Evolutionary conservation across 179 eudicot genomes (phyloP), one percentile per base, ranked within the genome.

Genomic region (Monotropa hypopitys): DNA sequence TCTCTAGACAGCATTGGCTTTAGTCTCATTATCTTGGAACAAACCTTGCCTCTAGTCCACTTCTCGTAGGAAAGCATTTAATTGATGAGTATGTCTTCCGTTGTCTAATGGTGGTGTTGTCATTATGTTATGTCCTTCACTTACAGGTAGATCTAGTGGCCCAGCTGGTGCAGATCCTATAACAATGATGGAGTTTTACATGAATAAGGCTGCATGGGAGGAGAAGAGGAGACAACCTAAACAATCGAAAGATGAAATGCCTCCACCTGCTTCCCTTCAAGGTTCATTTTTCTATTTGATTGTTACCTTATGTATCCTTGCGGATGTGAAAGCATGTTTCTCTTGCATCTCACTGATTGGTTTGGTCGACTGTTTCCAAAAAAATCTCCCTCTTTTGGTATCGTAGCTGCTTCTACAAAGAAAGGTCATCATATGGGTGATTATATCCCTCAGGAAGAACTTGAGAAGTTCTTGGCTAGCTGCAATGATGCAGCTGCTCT

Each of bases 351-450:
- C 40, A 0, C 70, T 33, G n/a, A 32, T 42, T 65, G 69, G 13
- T 72, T 50, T 47, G 35, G 54, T 66, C 50, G 3, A 26, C 21
- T 23, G 65, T 59, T 59, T 59, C 5, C 65, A 26, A 11, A 59
- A 59, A 23, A 59, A 38, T 38, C 43, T 12, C 32, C 43, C 30
- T 62, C 43, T 67, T 63, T 23, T 79, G 53, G 42, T 78, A 12
- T 66, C 20, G 23, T 76, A 35, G 72, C 81, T 85, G 88, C 80
- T 80, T 75, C 87, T 54, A 78, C 80, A 21, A 95, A 93, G 82
- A 89, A 89, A 78, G 99, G 99, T 67, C 99, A 95, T 86, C 99
- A 95, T 84, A 95, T 95, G 99, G 99, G 98, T 68, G 98, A 95
- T 81, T 95, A 91, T 83, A 95, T 95, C 73, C 99, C 99, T 32